Conservation (phyloP, 2,329 filamentous ascomycete species). For the Sphaceloma murrayae region DNA sequence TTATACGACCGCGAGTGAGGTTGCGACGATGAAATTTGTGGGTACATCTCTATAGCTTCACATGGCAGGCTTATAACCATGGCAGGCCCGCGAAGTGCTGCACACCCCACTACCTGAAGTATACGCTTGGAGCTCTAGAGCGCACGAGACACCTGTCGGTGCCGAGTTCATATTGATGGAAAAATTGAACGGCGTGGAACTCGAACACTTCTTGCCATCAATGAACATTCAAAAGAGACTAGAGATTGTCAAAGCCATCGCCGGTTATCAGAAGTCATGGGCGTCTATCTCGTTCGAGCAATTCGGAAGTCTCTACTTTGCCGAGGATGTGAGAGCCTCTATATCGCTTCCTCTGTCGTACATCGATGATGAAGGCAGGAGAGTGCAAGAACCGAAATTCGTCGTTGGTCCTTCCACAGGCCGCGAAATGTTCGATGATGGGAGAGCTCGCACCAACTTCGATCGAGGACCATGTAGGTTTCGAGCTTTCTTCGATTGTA, state of each 20-base stretch:
- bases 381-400: background rate
- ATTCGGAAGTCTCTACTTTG: conserved; percentile 30
- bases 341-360: background rate
- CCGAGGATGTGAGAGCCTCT: conserved; percentile 23
- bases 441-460: background rate
- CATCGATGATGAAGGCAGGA: background rate
- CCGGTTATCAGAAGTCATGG: conserved; percentile 24
- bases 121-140: conserved; percentile 28
- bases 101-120: conserved; percentile 28
- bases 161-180: conserved; percentile 32
- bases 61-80: background rate
- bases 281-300: conserved; percentile 23
- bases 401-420: background rate
- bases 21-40: conserved; percentile 32
- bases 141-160: conserved; percentile 25
- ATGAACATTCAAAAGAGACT: conserved; percentile 24
- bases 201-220: conserved; percentile 27
- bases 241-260: conserved; percentile 25
- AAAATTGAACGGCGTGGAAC: conserved; percentile 27
- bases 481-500: background rate
- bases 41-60: too few species aligned
- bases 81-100: conserved; percentile 26
- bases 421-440: conserved; percentile 6
- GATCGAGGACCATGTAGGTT: conserved; percentile 17
- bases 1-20: conserved; percentile 32